These are phyloP conservation scores for Alternaria sp. DNA, from an alignment of 2,329 filamentous ascomycete species.

Conservation along the genomic window DNA sequence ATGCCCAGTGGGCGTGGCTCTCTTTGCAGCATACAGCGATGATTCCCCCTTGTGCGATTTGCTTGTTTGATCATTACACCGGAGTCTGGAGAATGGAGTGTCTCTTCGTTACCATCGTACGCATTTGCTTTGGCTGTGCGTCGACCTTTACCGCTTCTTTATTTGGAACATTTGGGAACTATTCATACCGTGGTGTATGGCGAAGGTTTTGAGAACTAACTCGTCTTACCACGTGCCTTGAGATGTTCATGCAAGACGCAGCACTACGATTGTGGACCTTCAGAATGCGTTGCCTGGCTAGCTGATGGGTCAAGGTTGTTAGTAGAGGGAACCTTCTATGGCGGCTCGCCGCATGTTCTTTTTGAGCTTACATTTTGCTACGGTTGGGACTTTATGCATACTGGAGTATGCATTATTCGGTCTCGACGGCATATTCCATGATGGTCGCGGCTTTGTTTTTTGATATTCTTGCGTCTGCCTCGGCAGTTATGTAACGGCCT, in stretches of 20 bases:
- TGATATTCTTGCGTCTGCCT: constrained; percentile 23
- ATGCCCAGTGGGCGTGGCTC: constrained; percentile 47
- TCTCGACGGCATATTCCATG: constrained; percentile 38
- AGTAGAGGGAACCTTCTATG: constrained; percentile 30
- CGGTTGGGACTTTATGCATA: constrained; percentile 23
- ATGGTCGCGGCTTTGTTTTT: constrained; percentile 24
- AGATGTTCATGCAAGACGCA: background rate
- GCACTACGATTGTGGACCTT: constrained; percentile 11
- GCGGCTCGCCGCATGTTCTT: constrained; percentile 23
- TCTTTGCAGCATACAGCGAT: constrained; percentile 55
- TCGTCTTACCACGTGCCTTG: background rate
- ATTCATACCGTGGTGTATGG: constrained; percentile 19
- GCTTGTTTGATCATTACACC: constrained; percentile 37
- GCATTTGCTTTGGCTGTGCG: constrained; percentile 8
- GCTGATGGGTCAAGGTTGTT: constrained; percentile 26
- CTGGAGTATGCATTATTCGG: background rate
- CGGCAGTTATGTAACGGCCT: constrained; percentile 18
- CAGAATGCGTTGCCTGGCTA: constrained; percentile 38
- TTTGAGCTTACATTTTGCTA: constrained; percentile 22
- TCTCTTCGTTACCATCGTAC: constrained; percentile 16
- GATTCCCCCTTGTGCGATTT: constrained; percentile 55
- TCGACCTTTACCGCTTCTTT: background rate
- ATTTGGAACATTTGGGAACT: background rate
- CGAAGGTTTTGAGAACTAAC: background rate
- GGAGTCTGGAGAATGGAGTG: constrained; percentile 37